Conservation (phyloP, 2,329 filamentous ascomycete genomes). For the Botrytis fragariae region DNA sequence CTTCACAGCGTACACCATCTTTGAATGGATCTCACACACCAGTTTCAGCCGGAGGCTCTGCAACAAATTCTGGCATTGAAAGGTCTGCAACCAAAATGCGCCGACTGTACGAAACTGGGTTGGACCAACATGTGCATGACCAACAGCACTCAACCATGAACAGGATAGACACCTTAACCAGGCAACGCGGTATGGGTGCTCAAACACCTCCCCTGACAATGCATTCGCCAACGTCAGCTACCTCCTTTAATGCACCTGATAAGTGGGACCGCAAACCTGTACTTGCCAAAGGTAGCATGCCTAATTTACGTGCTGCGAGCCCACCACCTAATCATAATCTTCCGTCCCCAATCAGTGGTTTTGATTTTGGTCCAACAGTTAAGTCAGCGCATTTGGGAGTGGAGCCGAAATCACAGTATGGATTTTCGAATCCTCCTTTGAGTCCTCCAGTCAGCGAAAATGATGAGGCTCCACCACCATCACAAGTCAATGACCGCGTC, state of each 20-base stretch:
- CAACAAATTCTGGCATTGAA: constrained; percentile 51
- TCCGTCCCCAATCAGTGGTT: constrained; percentile 42
- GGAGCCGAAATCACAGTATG: constrained; percentile 38
- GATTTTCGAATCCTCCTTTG: constrained; percentile 52
- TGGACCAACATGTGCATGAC: constrained; percentile 76
- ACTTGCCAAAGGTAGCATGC: constrained; percentile 62
- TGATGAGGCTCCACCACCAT: constrained; percentile 64
- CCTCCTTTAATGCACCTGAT: constrained; percentile 43
- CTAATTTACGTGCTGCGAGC: constrained; percentile 62
- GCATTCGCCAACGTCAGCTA: constrained; percentile 34
- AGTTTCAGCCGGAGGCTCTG: constrained; percentile 40
- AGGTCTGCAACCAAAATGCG: constrained; percentile 67
- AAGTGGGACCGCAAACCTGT: constrained; percentile 49
- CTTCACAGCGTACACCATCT: constrained; percentile 64
- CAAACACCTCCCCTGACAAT: constrained; percentile 33
- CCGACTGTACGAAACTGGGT: constrained; percentile 77
- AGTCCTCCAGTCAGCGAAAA: constrained; percentile 71
- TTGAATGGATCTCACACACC: constrained; percentile 50
- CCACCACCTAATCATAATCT: constrained; percentile 40
- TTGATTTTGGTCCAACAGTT: constrained; percentile 38
- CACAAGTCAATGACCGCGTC: constrained; percentile 73
- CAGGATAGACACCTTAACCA: constrained; percentile 75
- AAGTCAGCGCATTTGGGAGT: constrained; percentile 35
- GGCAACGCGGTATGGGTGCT: constrained; percentile 48
- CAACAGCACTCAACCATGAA: constrained; percentile 74